Percentiles rank a stretch among this genome's conserved stretches.
Evolutionary conservation across 768 basidiomycete genomes (phyloP).

Genomic region (Boletus subparvulus): DNA sequence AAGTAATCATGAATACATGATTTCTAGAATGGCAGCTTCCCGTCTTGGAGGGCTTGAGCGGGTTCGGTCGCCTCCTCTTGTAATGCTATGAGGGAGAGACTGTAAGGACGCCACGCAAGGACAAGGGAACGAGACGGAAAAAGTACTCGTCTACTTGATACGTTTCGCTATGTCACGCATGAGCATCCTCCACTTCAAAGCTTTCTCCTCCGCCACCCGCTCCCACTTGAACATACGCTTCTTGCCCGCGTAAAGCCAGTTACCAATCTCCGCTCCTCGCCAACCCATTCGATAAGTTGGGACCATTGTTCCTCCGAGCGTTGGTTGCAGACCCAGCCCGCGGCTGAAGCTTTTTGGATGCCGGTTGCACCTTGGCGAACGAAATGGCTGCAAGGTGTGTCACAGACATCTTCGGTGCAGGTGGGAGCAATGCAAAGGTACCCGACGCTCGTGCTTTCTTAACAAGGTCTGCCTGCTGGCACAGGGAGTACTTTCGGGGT

Average conservation of each 20-base stretch:
- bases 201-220: constrained; percentile 49
- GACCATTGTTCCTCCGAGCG: constrained; percentile 16
- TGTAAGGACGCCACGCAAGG: not conserved
- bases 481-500: constrained; percentile 67
- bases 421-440: constrained; percentile 61
- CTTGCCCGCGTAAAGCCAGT: constrained; percentile 69
- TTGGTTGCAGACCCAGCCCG: not conserved
- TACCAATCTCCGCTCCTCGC: constrained; percentile 55
- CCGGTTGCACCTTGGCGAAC: constrained; percentile 15
- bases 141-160: constrained; percentile 56
- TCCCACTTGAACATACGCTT: constrained; percentile 91
- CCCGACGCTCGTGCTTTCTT: constrained; percentile 62
- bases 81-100: constrained; percentile 18
- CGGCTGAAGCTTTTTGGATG: constrained; percentile 2
- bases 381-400: constrained; percentile 25
- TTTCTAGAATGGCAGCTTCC: constrained; percentile 59
- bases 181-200: constrained; percentile 50
- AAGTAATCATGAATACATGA: constrained; percentile 8
- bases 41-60: constrained; percentile 54
- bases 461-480: constrained; percentile 75
- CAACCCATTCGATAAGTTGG: constrained; percentile 42
- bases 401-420: constrained; percentile 55
- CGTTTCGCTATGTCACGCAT: constrained; percentile 71
- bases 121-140: not conserved
- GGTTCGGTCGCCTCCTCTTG: constrained; percentile 49